Evolutionary conservation across 164 flowering plant species (phyloP).

Genomic region (Malania oleifera): DNA sequence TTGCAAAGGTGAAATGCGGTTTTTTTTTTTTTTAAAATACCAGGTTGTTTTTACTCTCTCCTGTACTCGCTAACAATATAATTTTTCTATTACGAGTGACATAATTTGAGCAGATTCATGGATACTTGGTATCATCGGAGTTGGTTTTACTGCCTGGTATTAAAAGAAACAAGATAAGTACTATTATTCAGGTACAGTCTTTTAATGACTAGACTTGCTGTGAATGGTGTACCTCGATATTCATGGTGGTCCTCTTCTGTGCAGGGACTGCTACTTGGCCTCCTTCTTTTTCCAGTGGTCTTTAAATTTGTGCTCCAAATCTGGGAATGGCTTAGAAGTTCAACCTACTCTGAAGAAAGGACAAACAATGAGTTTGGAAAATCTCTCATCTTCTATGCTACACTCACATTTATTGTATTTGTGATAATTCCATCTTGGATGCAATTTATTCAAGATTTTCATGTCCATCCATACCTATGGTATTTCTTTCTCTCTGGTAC

Average conservation of each 20-base stretch:
- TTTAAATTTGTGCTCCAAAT: conserved; percentile 42
- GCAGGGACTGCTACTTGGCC: conserved; percentile 79
- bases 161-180: conserved; percentile 69
- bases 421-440: conserved; percentile 74
- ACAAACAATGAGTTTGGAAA: conserved; percentile 30
- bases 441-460: conserved; percentile 71
- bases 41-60: neutral
- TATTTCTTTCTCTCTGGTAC: conserved; percentile 23
- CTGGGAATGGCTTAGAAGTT: conserved; percentile 20
- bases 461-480: conserved; percentile 76
- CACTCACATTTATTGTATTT: conserved; percentile 39
- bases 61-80: neutral
- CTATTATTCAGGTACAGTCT: conserved; percentile 65
- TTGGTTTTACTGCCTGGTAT: conserved; percentile 31
- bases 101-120: conserved; percentile 36
- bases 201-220: conserved; percentile 6
- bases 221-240: conserved; percentile 4
- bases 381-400: conserved; percentile 59
- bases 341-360: conserved; percentile 16
- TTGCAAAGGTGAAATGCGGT: conserved; percentile 59
- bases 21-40: conserved; percentile 1
- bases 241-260: conserved; percentile 11
- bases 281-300: conserved; percentile 62
- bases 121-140: conserved; percentile 29
- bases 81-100: conserved; percentile 3